Conservation (phyloP, 2,329 filamentous ascomycete genomes). For the Aspergillus pseudoglaucus region DNA sequence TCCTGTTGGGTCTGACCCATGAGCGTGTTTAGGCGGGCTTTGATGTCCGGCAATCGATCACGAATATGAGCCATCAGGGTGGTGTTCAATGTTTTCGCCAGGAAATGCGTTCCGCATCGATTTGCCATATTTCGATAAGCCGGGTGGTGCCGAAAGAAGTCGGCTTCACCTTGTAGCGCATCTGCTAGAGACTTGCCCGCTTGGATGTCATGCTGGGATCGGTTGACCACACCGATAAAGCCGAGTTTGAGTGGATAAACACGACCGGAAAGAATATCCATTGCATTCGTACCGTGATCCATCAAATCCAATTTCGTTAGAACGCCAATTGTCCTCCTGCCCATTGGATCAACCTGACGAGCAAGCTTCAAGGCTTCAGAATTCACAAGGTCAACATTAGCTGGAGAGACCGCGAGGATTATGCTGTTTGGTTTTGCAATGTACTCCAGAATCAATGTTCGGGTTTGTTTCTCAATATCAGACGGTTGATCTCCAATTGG, state of each 20-base stretch:
- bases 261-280: slow-evolving; percentile 94
- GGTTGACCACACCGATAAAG: slow-evolving; percentile 96
- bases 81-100: slow-evolving; percentile 90
- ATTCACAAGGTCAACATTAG: slow-evolving; percentile 97
- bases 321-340: slow-evolving; percentile 90
- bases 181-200: slow-evolving; percentile 91
- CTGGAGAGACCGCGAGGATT: slow-evolving; percentile 89
- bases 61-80: slow-evolving; percentile 96
- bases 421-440: slow-evolving; percentile 99
- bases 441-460: slow-evolving; percentile 93
- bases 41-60: slow-evolving; percentile 93
- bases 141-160: slow-evolving; percentile 96
- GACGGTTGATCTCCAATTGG: slow-evolving; percentile 95
- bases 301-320: slow-evolving; percentile 96
- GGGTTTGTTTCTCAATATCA: slow-evolving; percentile 97
- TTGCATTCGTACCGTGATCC: slow-evolving; percentile 96
- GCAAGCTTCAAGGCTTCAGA: slow-evolving; percentile 96
- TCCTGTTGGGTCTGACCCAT: slow-evolving; percentile 99
- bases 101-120: slow-evolving; percentile 85
- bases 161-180: slow-evolving; percentile 78
- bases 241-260: slow-evolving; percentile 96
- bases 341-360: slow-evolving; percentile 91
- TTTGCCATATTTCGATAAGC: slow-evolving; percentile 94
- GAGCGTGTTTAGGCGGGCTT: slow-evolving; percentile 90
- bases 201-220: slow-evolving; percentile 96